Conservation (phyloP, 352 stramenopile species). For the Pythium monospermum region DNA sequence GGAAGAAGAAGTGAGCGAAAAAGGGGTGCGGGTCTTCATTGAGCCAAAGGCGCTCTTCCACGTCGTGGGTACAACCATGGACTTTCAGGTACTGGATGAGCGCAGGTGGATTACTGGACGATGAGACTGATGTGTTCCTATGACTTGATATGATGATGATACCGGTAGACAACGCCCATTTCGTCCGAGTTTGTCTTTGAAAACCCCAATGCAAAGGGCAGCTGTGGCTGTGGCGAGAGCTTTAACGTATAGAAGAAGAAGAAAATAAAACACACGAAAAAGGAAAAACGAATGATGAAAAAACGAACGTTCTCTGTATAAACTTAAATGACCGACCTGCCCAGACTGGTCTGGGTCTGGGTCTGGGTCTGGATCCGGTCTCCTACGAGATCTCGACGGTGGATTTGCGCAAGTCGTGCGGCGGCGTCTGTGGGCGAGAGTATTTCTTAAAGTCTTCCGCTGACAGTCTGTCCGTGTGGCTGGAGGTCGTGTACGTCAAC, state of each 20-base stretch:
- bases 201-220: slow-evolving; percentile 99
- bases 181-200: slow-evolving; percentile 98
- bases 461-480: slow-evolving; percentile 47
- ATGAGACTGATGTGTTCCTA: too few species aligned
- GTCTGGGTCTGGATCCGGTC: too few species aligned
- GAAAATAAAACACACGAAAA: neutral
- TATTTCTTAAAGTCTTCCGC: slow-evolving; percentile 58
- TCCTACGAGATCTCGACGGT: slow-evolving; percentile 53
- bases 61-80: slow-evolving; percentile 98
- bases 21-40: slow-evolving; percentile 96
- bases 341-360: too few species aligned
- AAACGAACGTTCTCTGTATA: too few species aligned
- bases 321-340: too few species aligned
- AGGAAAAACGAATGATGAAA: neutral
- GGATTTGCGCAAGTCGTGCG: slow-evolving; percentile 65
- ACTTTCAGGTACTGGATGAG: slow-evolving; percentile 93
- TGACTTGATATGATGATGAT: too few species aligned
- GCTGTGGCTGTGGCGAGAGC: slow-evolving; percentile 98
- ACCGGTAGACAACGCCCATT: slow-evolving; percentile 90
- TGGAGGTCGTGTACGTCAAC: slow-evolving; percentile 67
- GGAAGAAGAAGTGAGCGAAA: slow-evolving; percentile 92
- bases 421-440: slow-evolving; percentile 31
- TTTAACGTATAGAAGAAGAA: slow-evolving; percentile 95
- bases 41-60: slow-evolving; percentile 99
- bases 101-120: too few species aligned